A percentile compares a stretch with the other conserved stretches of the same genome.
Evolutionary conservation across 257 asterid genomes (phyloP).

Genomic region (Gynochthodes officinalis): DNA sequence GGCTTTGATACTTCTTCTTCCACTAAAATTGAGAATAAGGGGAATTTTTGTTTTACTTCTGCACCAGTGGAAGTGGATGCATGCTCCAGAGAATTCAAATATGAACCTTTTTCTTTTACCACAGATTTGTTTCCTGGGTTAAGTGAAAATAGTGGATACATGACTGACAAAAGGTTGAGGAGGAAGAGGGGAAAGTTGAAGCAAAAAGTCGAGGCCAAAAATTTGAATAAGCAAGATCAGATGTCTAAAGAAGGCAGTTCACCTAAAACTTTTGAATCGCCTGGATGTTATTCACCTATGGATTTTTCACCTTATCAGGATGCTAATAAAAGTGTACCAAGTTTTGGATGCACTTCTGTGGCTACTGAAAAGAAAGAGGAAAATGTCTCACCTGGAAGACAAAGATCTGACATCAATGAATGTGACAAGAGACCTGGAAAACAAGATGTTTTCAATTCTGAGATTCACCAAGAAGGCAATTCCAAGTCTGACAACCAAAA

Average conservation of each 20-base stretch:
- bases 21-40: conserved; percentile 38
- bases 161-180: conserved; percentile 42
- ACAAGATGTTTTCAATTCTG: conserved; percentile 22
- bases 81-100: conserved; percentile 35
- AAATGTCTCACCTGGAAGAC: conserved; percentile 18
- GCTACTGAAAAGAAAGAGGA: conserved; percentile 31
- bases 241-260: conserved; percentile 31
- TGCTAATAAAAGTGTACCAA: conserved; percentile 29
- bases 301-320: conserved; percentile 80
- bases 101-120: conserved; percentile 32
- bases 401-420: conserved; percentile 13
- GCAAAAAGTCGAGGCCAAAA: conserved; percentile 35
- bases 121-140: conserved; percentile 29
- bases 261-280: conserved; percentile 41
- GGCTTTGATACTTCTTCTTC: conserved; percentile 29
- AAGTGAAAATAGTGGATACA: conserved; percentile 32
- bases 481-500: conserved; percentile 40
- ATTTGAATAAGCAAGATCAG: conserved; percentile 33
- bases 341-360: conserved; percentile 17
- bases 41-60: conserved; percentile 28
- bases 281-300: conserved; percentile 80
- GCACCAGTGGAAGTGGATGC: conserved; percentile 28
- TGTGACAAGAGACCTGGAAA: conserved; percentile 18
- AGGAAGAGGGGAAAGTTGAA: conserved; percentile 51
- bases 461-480: conserved; percentile 28